Percentiles rank a stretch among this genome's conserved stretches.
Evolutionary conservation across 1,284 basidiomycete species (phyloP).

Genomic region (Fomitopsis betulina): DNA sequence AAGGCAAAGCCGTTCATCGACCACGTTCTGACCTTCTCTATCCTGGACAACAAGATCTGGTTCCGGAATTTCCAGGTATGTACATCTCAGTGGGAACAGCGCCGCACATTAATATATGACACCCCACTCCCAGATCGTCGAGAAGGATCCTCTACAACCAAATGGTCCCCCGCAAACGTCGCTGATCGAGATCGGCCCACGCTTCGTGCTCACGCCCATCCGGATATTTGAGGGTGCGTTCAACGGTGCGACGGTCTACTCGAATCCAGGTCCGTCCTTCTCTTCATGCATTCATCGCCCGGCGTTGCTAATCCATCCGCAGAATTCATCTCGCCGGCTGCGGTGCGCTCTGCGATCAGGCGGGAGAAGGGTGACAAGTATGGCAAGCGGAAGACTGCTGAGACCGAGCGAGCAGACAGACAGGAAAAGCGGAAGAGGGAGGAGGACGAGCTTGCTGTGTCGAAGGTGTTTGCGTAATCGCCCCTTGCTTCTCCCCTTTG

Average conservation of each 20-base stretch:
- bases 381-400: conserved; percentile 73
- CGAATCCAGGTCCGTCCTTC: conserved; percentile 77
- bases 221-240: conserved; percentile 98
- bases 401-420: conserved; percentile 63
- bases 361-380: conserved; percentile 80
- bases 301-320: conserved; percentile 7
- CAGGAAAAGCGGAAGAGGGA: conserved; percentile 61
- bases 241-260: conserved; percentile 91
- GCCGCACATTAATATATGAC: not conserved
- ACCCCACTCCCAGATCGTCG: conserved; percentile 51
- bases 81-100: not conserved
- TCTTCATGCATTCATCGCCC: not conserved
- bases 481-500: not conserved
- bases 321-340: conserved; percentile 92
- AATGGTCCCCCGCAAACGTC: conserved; percentile 74
- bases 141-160: conserved; percentile 75
- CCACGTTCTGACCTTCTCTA: conserved; percentile 94
- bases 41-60: conserved; percentile 97
- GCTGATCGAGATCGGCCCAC: conserved; percentile 92
- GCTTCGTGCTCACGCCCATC: conserved; percentile 97
- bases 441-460: conserved; percentile 81
- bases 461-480: conserved; percentile 81
- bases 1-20: conserved; percentile 97
- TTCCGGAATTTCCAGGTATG: conserved; percentile 95
- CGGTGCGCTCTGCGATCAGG: conserved; percentile 70